Percentiles rank a stretch among this genome's conserved stretches.
These are phyloP conservation scores for Coemansia sp. DNA, from an alignment of 192 early-diverging fungal species.

Conservation along the genomic window DNA sequence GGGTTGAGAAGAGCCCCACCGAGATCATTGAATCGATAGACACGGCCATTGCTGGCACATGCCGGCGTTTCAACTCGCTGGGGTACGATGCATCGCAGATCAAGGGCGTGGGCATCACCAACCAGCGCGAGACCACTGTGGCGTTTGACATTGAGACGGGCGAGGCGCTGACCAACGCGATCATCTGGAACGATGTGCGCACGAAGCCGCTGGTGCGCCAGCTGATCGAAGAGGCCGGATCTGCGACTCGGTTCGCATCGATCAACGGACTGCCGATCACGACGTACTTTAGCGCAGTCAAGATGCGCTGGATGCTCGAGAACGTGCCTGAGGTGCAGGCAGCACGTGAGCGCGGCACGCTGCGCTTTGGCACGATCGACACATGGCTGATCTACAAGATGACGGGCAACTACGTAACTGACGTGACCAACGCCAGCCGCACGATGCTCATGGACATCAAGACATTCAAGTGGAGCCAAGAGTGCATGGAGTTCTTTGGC, in stretches of 20 bases:
- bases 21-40: constrained; percentile 69
- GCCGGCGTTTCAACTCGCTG: constrained; percentile 60
- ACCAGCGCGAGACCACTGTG: constrained; percentile 90
- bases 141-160: constrained; percentile 86
- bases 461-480: constrained; percentile 75
- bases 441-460: constrained; percentile 94
- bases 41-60: constrained; percentile 64
- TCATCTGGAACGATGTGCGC: constrained; percentile 90
- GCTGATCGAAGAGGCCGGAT: constrained; percentile 58
- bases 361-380: constrained; percentile 89
- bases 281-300: constrained; percentile 90
- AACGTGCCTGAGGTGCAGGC: constrained; percentile 68
- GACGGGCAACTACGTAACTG: constrained; percentile 86
- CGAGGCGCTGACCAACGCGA: constrained; percentile 75
- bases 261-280: constrained; percentile 85
- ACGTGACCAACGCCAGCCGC: constrained; percentile 91
- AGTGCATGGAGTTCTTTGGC: constrained; percentile 75
- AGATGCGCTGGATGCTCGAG: constrained; percentile 90
- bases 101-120: constrained; percentile 84
- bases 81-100: constrained; percentile 59
- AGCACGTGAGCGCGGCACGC: constrained; percentile 66
- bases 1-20: constrained; percentile 86
- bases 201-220: constrained; percentile 70
- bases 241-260: constrained; percentile 49
- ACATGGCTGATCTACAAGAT: constrained; percentile 94